These are phyloP conservation scores for Schizosaccharomyces octosporus DNA, from an alignment of 805 yeast genomes.

Conservation along the genomic window DNA sequence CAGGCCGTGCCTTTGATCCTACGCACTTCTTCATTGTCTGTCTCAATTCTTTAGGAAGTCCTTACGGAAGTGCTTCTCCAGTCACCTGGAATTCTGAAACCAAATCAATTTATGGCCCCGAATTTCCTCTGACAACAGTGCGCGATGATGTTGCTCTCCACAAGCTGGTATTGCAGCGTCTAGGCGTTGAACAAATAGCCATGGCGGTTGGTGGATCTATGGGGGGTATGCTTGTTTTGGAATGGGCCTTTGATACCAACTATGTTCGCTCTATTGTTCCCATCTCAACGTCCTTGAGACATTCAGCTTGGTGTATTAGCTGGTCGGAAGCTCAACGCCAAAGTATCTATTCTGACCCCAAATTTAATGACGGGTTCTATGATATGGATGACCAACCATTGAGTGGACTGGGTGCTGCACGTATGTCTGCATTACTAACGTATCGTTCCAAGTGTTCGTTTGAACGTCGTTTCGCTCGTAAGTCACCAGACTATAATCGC, in stretches of 20 bases:
- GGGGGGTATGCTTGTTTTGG: conserved; percentile 95
- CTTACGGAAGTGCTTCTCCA: conserved; percentile 89
- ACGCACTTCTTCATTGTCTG: conserved; percentile 66
- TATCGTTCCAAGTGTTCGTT: conserved; percentile 81
- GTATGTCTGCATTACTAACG: conserved; percentile 88
- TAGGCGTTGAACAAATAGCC: conserved; percentile 61
- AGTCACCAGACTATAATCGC: conserved; percentile 26
- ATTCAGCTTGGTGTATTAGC: conserved; percentile 94
- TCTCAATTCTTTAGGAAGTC: conserved; percentile 81
- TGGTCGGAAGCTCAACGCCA: conserved; percentile 98
- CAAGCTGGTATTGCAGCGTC: conserved; percentile 44
- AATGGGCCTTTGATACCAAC: conserved; percentile 46
- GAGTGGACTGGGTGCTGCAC: conserved; percentile 78
- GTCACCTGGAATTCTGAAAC: conserved; percentile 57
- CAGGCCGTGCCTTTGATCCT: conserved; percentile 74
- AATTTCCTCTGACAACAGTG: conserved; percentile 80
- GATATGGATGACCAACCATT: conserved; percentile 49
- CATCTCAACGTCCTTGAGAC: conserved; percentile 79
- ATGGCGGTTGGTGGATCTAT: conserved; percentile 87
- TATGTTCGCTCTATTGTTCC: conserved; percentile 57
- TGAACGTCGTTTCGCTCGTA: conserved; percentile 78
- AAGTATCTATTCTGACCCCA: conserved; percentile 83
- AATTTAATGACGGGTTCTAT: conserved; percentile 76
- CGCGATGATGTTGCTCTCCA: conserved; percentile 78
- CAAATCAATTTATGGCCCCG: conserved; percentile 67